phyloP scores from a whole-genome alignment of 2,329 filamentous ascomycete genomes.

The Colletotrichum sp. region DNA sequence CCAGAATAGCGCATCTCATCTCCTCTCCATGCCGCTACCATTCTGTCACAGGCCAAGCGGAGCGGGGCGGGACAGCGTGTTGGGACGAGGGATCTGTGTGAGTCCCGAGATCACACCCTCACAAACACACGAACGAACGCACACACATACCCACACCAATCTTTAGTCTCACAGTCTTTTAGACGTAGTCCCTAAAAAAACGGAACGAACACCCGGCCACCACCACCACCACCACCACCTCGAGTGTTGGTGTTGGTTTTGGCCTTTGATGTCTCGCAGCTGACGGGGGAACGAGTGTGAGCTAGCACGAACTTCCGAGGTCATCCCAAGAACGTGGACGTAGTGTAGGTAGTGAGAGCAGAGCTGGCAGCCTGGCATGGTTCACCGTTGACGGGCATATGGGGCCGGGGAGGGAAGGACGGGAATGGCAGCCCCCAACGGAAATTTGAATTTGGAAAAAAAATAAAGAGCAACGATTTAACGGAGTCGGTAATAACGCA shows the following conservation, averaged over 20 bases:
- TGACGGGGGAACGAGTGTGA: neutral
- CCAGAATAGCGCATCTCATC: slow-evolving; percentile 15
- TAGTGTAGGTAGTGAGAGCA: neutral
- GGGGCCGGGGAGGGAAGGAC: neutral
- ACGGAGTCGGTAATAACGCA: neutral
- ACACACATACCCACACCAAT: neutral
- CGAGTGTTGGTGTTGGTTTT: neutral
- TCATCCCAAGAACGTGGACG: neutral
- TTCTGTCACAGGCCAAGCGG: slow-evolving; percentile 14
- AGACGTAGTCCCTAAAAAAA: neutral
- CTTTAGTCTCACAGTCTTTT: neutral
- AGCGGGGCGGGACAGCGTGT: slow-evolving; percentile 2
- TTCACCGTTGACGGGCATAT: neutral
- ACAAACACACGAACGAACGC: neutral
- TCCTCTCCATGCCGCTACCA: slow-evolving; percentile 1
- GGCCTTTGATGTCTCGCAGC: neutral
- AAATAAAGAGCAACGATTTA: neutral
- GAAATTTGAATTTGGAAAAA: neutral
- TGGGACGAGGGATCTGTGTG: slow-evolving; percentile 8
- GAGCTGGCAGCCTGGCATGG: neutral
- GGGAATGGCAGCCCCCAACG: neutral
- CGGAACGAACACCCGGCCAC: neutral
- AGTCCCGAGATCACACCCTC: slow-evolving; percentile 1
- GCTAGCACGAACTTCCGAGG: neutral
- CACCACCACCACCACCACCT: neutral